Evolutionary conservation across 441 rosid species (phyloP), one percentile per base, ranked within the genome.

Genomic region (Isatis lusitanica): DNA sequence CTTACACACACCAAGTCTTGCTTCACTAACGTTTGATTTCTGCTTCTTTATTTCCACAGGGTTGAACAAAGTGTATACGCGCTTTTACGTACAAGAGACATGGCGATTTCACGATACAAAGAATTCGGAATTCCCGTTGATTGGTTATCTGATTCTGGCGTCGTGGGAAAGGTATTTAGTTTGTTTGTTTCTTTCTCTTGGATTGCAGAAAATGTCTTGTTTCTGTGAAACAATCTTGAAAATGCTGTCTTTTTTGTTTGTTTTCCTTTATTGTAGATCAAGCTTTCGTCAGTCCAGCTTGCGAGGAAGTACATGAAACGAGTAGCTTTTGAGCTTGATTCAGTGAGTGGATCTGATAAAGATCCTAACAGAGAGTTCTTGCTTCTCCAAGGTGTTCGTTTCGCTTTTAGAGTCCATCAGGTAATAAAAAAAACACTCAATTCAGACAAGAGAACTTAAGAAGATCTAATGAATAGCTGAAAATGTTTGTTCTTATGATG

Each of bases 351-450:
- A 48, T 82, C 93, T 13, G 99, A 95, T 39, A 95, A 92, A 75
- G 97, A 92, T 78, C 97, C 97, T 30, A 88, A 87, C 80, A 87
- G 95, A 82, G 99, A 95, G 75, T 95, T 95, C 80, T 81, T 88
- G 87, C 82, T 91, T 43, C 87, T 95, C 73, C 99, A 95, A 85
- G 98, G 97, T 6, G 92, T 92, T 21, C 94, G 96, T 1, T 95
- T 95, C 15, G 99, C 99, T 10, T 94, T 95, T 82, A 97, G 96
- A 75, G 96, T 92, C 68, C 99, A 95, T 79, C 97, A 95, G 94
- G 99, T 92, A 85, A 46, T 3, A 7, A 16, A 16, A 44, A 30
- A 31, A 35, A 24, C n/a, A 7, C 51, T 40, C 13, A 9, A 18
- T 33, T 38, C 40, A 46, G 35, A 9, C 59, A 52, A 40, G 21